These are phyloP conservation scores for Pontederia paniculata DNA, from an alignment of 176 grass and related monocot species.

Conservation along the genomic window DNA sequence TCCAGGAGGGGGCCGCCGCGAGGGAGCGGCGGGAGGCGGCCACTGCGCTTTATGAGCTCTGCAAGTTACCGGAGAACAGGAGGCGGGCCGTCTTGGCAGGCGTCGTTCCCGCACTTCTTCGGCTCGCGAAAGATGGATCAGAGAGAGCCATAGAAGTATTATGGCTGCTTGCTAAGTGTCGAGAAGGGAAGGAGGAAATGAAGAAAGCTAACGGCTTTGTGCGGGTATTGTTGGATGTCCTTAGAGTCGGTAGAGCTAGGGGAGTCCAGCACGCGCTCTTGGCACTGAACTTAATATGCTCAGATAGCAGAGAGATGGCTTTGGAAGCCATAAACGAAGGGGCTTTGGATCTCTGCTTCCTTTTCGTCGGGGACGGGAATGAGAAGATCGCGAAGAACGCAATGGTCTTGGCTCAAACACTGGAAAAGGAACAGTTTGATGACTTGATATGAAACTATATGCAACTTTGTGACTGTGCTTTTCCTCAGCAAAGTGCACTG, in stretches of 20 bases:
- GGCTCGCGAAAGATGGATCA: slow-evolving; percentile 45
- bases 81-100: slow-evolving; percentile 50
- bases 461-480: not conserved
- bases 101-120: slow-evolving; percentile 33
- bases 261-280: slow-evolving; percentile 66
- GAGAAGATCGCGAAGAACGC: slow-evolving; percentile 84
- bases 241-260: slow-evolving; percentile 42
- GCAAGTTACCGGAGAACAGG: slow-evolving; percentile 71
- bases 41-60: slow-evolving; percentile 80
- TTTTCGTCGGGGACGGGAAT: slow-evolving; percentile 49
- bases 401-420: slow-evolving; percentile 41
- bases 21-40: slow-evolving; percentile 64
- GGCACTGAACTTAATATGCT: slow-evolving; percentile 62
- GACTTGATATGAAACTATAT: slow-evolving; percentile 14
- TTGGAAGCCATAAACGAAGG: slow-evolving; percentile 49
- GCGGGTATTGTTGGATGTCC: slow-evolving; percentile 28
- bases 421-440: slow-evolving; percentile 37
- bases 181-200: slow-evolving; percentile 70
- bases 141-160: slow-evolving; percentile 79
- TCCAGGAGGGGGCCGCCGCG: slow-evolving; percentile 30
- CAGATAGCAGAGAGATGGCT: slow-evolving; percentile 35
- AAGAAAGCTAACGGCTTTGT: slow-evolving; percentile 33
- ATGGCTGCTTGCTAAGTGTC: slow-evolving; percentile 53
- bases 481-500: not conserved
- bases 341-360: slow-evolving; percentile 50